Evolutionary conservation across 2,329 filamentous ascomycete species (phyloP).

Genomic region (Cladobotryum protrusum): DNA sequence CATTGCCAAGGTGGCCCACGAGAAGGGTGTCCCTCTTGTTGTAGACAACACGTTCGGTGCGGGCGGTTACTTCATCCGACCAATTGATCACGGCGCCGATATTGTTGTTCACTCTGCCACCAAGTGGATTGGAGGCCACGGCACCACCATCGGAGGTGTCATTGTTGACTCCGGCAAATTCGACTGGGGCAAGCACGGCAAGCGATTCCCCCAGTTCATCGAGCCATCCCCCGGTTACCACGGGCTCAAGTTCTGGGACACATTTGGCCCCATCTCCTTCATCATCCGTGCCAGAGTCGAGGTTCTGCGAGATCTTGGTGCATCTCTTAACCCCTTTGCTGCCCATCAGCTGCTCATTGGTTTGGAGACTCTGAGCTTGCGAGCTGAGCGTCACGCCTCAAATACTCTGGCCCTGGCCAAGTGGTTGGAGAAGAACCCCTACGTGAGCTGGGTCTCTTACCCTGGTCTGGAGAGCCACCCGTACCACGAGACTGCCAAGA

Average conservation of each 20-base stretch:
- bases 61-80: slow-evolving; percentile 79
- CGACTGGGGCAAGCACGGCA: slow-evolving; percentile 80
- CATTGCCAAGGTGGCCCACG: slow-evolving; percentile 72
- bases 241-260: slow-evolving; percentile 90
- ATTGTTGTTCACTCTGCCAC: slow-evolving; percentile 93
- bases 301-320: slow-evolving; percentile 80
- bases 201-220: slow-evolving; percentile 86
- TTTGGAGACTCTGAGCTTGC: slow-evolving; percentile 80
- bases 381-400: slow-evolving; percentile 77
- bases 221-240: slow-evolving; percentile 88
- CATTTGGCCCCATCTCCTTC: slow-evolving; percentile 76
- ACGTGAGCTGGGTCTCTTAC: slow-evolving; percentile 92
- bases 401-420: slow-evolving; percentile 75
- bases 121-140: slow-evolving; percentile 96
- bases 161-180: slow-evolving; percentile 88
- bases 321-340: slow-evolving; percentile 78
- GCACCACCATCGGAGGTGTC: slow-evolving; percentile 82
- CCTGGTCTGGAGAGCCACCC: slow-evolving; percentile 78
- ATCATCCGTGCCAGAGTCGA: slow-evolving; percentile 84
- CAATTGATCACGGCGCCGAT: slow-evolving; percentile 85
- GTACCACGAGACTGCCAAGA: slow-evolving; percentile 74
- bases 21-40: slow-evolving; percentile 59
- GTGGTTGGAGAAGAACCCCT: slow-evolving; percentile 75
- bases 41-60: slow-evolving; percentile 95
- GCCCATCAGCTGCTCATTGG: slow-evolving; percentile 89